These are phyloP conservation scores for Trichoderma koningii DNA, from an alignment of 2,329 filamentous ascomycete genomes.

Conservation along the genomic window DNA sequence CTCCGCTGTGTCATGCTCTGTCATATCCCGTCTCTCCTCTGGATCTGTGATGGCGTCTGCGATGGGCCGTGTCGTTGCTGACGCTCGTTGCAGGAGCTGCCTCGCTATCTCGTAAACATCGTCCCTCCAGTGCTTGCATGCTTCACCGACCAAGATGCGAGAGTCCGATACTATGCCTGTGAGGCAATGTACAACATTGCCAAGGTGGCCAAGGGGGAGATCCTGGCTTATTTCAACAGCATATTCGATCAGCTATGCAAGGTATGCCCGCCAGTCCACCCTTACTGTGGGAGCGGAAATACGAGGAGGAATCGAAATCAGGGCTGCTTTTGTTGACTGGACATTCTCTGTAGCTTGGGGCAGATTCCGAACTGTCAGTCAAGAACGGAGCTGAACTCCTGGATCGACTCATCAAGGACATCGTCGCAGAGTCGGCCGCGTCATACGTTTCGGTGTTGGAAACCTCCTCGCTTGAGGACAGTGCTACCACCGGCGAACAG, in stretches of 20 bases:
- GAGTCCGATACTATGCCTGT: slow-evolving; percentile 96
- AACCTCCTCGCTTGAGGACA: slow-evolving; percentile 53
- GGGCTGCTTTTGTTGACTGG: neutral
- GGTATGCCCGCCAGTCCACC: slow-evolving; percentile 50
- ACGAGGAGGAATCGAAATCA: neutral
- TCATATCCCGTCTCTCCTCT: neutral
- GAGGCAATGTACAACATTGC: slow-evolving; percentile 99
- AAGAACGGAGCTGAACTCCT: slow-evolving; percentile 97
- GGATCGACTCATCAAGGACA: slow-evolving; percentile 93
- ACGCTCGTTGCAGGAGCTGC: slow-evolving; percentile 83
- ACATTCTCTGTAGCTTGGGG: slow-evolving; percentile 67
- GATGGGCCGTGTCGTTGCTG: neutral
- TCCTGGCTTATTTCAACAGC: slow-evolving; percentile 95
- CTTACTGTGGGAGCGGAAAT: neutral
- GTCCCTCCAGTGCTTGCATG: slow-evolving; percentile 95
- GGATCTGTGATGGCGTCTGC: neutral
- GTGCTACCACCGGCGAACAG: slow-evolving; percentile 47
- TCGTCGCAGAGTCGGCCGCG: slow-evolving; percentile 90
- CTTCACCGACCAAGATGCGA: slow-evolving; percentile 96
- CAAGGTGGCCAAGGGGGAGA: slow-evolving; percentile 97
- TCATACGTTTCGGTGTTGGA: slow-evolving; percentile 92
- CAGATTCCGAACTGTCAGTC: slow-evolving; percentile 93
- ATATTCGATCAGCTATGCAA: slow-evolving; percentile 98
- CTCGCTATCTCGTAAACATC: slow-evolving; percentile 87
- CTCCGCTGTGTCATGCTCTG: neutral